Conservation (phyloP, 2,329 filamentous ascomycete genomes). For the Whalleya microplaca region DNA sequence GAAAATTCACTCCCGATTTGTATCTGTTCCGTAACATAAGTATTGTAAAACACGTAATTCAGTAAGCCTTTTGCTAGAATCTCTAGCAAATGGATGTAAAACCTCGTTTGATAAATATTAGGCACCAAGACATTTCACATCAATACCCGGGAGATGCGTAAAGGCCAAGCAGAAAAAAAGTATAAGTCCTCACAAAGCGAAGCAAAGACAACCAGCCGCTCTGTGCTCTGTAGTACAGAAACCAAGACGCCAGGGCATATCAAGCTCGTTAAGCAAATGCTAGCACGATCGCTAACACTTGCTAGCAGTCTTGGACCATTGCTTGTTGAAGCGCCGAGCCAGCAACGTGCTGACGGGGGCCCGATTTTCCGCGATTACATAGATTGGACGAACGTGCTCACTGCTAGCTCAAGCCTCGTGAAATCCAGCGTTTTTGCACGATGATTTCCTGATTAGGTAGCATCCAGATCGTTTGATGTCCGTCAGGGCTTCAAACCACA, state of each 20-base stretch:
- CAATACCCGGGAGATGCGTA: neutral
- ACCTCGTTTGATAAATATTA: neutral
- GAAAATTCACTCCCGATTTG: neutral
- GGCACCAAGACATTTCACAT: neutral
- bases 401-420: too few species aligned
- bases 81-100: neutral
- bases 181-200: neutral
- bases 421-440: neutral
- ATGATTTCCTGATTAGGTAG: slow-evolving; percentile 1
- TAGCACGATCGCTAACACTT: neutral
- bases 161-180: neutral
- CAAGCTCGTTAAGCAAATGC: neutral
- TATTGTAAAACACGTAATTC: neutral
- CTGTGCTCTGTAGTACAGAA: neutral
- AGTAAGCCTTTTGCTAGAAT: neutral
- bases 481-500: slow-evolving; percentile 13
- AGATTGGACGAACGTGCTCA: slow-evolving; percentile 15
- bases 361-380: neutral
- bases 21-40: neutral
- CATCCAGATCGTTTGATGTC: slow-evolving; percentile 17
- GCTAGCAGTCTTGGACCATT: neutral
- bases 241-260: neutral
- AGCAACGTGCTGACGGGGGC: neutral
- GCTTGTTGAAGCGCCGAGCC: neutral
- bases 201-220: neutral